Evolutionary conservation across 2,329 filamentous ascomycete species (phyloP).

Genomic region (Epichloe glyceriae): DNA sequence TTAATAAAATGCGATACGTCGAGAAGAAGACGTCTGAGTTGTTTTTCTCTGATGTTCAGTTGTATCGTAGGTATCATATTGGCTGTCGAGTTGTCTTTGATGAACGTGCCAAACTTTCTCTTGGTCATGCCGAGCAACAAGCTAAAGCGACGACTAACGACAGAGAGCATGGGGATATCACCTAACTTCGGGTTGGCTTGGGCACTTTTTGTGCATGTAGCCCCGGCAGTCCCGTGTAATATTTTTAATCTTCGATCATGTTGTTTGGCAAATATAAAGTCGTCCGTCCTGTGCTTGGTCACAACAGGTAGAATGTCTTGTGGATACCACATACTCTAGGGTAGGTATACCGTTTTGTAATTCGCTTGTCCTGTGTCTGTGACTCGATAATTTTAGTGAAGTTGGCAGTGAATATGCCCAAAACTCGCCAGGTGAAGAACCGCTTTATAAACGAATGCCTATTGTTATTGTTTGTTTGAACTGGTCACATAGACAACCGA

Average conservation of each 20-base stretch:
- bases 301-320: not conserved
- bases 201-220: no score
- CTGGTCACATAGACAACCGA: no score
- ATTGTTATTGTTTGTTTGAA: no score
- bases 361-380: not conserved
- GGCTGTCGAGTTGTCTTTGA: conserved; percentile 10
- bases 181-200: no score
- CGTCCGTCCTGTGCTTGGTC: no score
- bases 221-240: no score
- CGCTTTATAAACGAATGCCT: no score
- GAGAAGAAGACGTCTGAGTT: conserved; percentile 62
- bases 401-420: not conserved
- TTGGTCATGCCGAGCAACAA: conserved; percentile 2
- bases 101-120: conserved; percentile 8
- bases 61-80: conserved; percentile 21
- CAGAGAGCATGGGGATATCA: not conserved
- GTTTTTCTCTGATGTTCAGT: conserved; percentile 58
- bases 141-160: not conserved
- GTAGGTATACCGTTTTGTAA: not conserved
- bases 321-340: not conserved
- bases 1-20: conserved; percentile 61
- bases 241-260: no score
- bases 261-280: no score
- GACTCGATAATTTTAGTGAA: not conserved
- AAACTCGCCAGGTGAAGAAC: no score